These are phyloP conservation scores for Salix koriyanagi DNA, from an alignment of 345 rosid species.

Conservation along the genomic window DNA sequence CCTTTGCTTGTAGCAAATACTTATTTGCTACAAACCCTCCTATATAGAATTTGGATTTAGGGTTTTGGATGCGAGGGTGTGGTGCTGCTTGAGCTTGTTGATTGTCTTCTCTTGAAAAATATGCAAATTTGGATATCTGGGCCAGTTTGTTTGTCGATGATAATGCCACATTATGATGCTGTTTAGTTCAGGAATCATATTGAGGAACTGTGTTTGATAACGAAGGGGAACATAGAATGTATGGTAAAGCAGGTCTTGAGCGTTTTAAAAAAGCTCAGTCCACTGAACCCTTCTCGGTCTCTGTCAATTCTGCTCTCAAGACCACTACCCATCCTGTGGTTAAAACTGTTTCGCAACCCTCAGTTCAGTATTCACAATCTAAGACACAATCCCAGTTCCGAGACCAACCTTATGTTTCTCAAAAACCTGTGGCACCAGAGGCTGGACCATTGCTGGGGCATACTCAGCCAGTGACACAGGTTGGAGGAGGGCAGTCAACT, in stretches of 20 bases:
- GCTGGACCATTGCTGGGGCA: constrained; percentile 43
- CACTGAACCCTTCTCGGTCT: constrained; percentile 75
- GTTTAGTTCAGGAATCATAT: background rate
- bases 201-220: background rate
- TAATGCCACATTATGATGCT: background rate
- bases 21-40: background rate
- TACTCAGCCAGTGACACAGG: constrained; percentile 45
- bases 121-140: constrained; percentile 6
- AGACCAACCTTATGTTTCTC: constrained; percentile 27
- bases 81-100: background rate
- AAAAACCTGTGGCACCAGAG: constrained; percentile 30
- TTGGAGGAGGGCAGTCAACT: constrained; percentile 79
- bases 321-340: constrained; percentile 26
- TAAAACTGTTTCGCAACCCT: constrained; percentile 15
- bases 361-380: constrained; percentile 30
- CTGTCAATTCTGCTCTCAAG: constrained; percentile 42
- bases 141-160: background rate
- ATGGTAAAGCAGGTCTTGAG: constrained; percentile 84
- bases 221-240: constrained; percentile 47
- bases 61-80: constrained; percentile 9
- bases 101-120: background rate
- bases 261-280: constrained; percentile 88
- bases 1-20: background rate
- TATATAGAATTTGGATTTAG: constrained; percentile 6
- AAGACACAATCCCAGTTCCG: constrained; percentile 24